A percentile compares a stretch with the other conserved stretches of the same genome.
phyloP scores from a whole-genome alignment of 2,329 filamentous ascomycete species.

The Triangularia verruculosa region DNA sequence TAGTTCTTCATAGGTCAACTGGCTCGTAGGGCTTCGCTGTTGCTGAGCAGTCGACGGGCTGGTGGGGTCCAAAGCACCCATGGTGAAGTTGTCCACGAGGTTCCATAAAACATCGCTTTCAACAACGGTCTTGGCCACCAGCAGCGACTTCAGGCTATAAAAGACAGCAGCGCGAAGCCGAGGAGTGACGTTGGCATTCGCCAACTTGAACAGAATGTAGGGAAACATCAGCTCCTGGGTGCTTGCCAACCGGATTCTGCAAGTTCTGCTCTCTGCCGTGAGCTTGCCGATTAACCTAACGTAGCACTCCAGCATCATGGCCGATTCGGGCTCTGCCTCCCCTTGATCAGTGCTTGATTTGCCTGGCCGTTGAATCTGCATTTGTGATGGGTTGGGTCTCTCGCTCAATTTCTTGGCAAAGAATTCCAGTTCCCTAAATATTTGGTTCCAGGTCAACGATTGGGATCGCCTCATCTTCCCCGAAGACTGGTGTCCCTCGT shows the following conservation, averaged over 20 bases:
- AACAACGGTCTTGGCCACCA: conserved; percentile 67
- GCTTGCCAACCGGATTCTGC: conserved; percentile 70
- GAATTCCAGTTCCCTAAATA: conserved; percentile 84
- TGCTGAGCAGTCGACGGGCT: conserved; percentile 30
- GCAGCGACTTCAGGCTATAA: conserved; percentile 69
- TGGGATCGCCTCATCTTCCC: conserved; percentile 78
- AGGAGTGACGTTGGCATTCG: conserved; percentile 71
- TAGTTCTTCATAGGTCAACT: conserved; percentile 31
- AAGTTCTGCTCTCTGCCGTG: conserved; percentile 67
- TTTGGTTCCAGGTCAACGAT: conserved; percentile 88
- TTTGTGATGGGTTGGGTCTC: conserved; percentile 57
- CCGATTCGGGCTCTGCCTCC: conserved; percentile 83
- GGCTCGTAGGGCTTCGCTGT: conserved; percentile 11
- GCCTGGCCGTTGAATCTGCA: conserved; percentile 50
- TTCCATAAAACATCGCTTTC: conserved; percentile 76
- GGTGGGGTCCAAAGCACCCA: conserved; percentile 29
- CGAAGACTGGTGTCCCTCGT: conserved; percentile 72
- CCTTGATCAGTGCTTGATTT: conserved; percentile 65
- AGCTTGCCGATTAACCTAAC: conserved; percentile 83
- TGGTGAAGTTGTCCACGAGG: conserved; percentile 75
- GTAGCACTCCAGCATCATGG: conserved; percentile 96
- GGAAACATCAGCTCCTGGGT: conserved; percentile 64
- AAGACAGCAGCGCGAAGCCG: conserved; percentile 83
- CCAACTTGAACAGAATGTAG: conserved; percentile 73
- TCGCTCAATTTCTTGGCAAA: conserved; percentile 78